Evolutionary conservation across 139 green algal genomes (phyloP).

Genomic region (Nannochloris sp.): DNA sequence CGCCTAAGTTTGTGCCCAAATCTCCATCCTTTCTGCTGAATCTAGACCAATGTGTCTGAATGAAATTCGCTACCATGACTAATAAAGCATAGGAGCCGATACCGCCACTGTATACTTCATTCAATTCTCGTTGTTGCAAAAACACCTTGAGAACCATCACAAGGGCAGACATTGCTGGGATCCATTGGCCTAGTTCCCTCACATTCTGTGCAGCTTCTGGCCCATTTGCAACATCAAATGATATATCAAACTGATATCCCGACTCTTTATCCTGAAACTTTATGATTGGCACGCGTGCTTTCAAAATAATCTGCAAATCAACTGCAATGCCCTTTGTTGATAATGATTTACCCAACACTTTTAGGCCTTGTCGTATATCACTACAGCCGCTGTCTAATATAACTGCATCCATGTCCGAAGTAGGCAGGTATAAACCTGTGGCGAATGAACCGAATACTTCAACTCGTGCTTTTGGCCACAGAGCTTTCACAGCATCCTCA

Average conservation of each 20-base stretch:
- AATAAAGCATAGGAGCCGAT: slow-evolving; percentile 90
- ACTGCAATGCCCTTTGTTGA: slow-evolving; percentile 42
- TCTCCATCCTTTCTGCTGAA: neutral
- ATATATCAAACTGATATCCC: slow-evolving; percentile 85
- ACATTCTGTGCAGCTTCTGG: slow-evolving; percentile 45
- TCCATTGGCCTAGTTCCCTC: slow-evolving; percentile 41
- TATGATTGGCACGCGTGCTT: slow-evolving; percentile 89
- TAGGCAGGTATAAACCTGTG: slow-evolving; percentile 89
- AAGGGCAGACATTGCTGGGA: slow-evolving; percentile 74
- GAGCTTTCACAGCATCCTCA: slow-evolving; percentile 39
- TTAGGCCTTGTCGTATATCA: slow-evolving; percentile 53
- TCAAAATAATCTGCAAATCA: slow-evolving; percentile 80
- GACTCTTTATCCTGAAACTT: slow-evolving; percentile 79
- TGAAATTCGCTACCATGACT: slow-evolving; percentile 77
- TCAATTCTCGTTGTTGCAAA: slow-evolving; percentile 87
- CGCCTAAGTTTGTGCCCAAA: slow-evolving; percentile 62
- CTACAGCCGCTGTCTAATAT: slow-evolving; percentile 43
- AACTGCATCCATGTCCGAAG: slow-evolving; percentile 86
- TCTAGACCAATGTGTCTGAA: slow-evolving; percentile 66
- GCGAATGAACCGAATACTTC: slow-evolving; percentile 74
- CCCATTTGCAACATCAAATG: slow-evolving; percentile 81
- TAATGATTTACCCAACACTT: slow-evolving; percentile 60
- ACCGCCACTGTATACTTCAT: slow-evolving; percentile 91
- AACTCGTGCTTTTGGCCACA: slow-evolving; percentile 55
- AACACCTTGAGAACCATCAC: slow-evolving; percentile 82